These are phyloP conservation scores for Mycena maculata DNA, from an alignment of 768 basidiomycete genomes.

Conservation along the genomic window DNA sequence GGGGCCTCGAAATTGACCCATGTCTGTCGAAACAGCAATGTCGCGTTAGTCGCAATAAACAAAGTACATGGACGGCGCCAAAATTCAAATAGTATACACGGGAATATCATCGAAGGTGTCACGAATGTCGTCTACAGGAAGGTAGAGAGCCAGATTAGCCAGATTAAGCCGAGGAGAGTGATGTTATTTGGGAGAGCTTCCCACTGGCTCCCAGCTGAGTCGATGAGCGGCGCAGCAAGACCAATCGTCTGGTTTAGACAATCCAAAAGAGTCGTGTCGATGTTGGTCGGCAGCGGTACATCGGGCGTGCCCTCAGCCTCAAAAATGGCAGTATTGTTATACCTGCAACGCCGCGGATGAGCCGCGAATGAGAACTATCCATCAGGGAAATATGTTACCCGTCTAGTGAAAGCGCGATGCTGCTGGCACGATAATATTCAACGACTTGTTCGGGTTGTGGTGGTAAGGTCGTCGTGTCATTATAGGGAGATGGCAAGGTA, in stretches of 20 bases:
- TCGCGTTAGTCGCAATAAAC: no score
- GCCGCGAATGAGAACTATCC: no score
- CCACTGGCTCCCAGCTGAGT: slow-evolving; percentile 5
- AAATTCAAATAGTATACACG: no score
- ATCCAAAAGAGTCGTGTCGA: slow-evolving; percentile 56
- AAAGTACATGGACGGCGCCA: no score
- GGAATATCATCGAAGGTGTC: background rate
- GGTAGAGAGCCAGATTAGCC: slow-evolving; percentile 17
- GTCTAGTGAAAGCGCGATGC: slow-evolving; percentile 57
- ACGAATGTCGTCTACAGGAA: slow-evolving; percentile 5
- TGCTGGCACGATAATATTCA: slow-evolving; percentile 62
- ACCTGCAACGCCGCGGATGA: no score
- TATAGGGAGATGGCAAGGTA: slow-evolving; percentile 48
- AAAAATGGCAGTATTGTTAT: slow-evolving; percentile 19
- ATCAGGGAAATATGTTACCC: no score
- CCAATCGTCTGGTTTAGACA: slow-evolving; percentile 70
- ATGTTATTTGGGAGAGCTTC: slow-evolving; percentile 9
- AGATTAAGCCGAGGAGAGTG: slow-evolving; percentile 14
- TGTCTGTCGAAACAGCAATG: no score
- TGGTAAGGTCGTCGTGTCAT: slow-evolving; percentile 35
- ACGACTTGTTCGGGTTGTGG: slow-evolving; percentile 56
- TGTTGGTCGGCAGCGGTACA: slow-evolving; percentile 56
- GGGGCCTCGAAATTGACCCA: no score
- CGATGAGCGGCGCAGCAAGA: slow-evolving; percentile 40
- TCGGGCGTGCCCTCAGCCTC: slow-evolving; percentile 46